Percentiles rank a stretch among this genome's conserved stretches.
Conservation (phyloP, 768 basidiomycete genomes). For the Mycena albidolilacea region DNA sequence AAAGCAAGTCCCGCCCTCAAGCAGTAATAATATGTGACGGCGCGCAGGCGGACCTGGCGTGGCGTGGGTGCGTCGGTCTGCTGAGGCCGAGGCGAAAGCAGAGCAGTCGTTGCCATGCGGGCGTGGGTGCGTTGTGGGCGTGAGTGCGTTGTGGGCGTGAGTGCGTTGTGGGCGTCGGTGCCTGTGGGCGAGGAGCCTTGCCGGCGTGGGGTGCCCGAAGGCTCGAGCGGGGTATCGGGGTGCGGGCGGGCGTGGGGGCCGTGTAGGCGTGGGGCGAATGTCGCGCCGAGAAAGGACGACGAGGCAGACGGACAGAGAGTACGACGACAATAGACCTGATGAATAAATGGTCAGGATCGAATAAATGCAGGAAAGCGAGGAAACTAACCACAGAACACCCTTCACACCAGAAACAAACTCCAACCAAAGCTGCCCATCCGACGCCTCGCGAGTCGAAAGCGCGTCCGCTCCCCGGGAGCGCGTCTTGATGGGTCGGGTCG, state of each 20-base stretch:
- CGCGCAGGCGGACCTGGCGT: too few species aligned
- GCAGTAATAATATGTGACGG: too few species aligned
- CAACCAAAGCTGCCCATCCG: constrained; percentile 17
- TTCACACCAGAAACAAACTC: constrained; percentile 7
- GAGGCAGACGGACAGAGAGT: neutral
- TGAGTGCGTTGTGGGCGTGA: too few species aligned
- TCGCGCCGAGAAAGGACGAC: constrained; percentile 4
- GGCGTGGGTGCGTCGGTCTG: too few species aligned
- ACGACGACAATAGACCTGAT: neutral
- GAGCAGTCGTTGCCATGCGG: neutral
- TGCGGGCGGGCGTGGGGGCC: constrained; percentile 18
- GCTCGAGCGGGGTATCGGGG: neutral
- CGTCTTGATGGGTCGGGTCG: constrained; percentile 19
- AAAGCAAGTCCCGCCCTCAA: too few species aligned
- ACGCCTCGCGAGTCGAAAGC: constrained; percentile 29
- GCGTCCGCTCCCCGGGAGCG: constrained; percentile 19
- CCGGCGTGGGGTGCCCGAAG: constrained; percentile 7
- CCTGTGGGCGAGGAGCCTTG: constrained; percentile 25
- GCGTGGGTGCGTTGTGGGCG: neutral
- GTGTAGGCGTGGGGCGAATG: constrained; percentile 11
- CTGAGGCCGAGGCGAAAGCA: neutral
- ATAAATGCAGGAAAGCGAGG: neutral
- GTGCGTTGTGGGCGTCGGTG: constrained; percentile 7
- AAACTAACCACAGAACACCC: constrained; percentile 8
- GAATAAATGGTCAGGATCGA: neutral